phyloP scores from a whole-genome alignment of 2,329 filamentous ascomycete genomes.

The Phyllosticta paracitricarpa region DNA sequence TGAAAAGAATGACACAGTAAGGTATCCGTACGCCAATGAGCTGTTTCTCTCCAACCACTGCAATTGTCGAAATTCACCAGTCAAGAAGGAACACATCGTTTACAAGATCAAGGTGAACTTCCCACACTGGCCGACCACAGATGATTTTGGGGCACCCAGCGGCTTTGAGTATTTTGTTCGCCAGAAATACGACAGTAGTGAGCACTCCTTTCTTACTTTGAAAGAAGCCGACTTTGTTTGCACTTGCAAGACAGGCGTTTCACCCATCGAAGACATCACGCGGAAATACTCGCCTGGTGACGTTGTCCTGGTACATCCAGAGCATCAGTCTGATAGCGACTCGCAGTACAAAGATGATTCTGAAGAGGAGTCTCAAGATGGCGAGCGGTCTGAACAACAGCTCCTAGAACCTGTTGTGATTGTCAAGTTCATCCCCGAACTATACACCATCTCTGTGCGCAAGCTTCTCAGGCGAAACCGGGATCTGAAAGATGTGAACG shows the following conservation, averaged over 20 bases:
- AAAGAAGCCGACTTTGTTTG: conserved; percentile 37
- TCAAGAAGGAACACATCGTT: conserved; percentile 47
- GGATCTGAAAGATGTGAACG: conserved; percentile 30
- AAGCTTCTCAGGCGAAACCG: conserved; percentile 41
- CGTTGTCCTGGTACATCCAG: neutral
- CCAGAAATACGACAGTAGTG: conserved; percentile 53
- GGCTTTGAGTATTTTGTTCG: conserved; percentile 47
- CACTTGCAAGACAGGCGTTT: conserved; percentile 17
- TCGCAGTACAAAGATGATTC: neutral
- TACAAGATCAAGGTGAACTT: conserved; percentile 47
- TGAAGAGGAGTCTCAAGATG: neutral
- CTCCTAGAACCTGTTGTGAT: conserved; percentile 54
- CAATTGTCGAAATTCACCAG: conserved; percentile 48
- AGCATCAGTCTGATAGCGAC: neutral
- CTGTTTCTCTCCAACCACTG: conserved; percentile 70
- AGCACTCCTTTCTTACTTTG: conserved; percentile 54
- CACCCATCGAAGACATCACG: neutral
- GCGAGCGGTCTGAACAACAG: conserved; percentile 9
- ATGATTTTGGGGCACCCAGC: conserved; percentile 19
- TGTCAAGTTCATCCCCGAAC: conserved; percentile 26
- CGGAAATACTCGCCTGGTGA: conserved; percentile 15
- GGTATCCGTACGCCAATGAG: conserved; percentile 62
- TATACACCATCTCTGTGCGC: conserved; percentile 36
- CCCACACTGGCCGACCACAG: conserved; percentile 42
- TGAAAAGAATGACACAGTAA: conserved; percentile 29